A percentile compares a stretch with the other conserved stretches of the same genome.
phyloP scores from a whole-genome alignment of 495 filamentous ascomycete genomes.

The Terfezia boudieri region DNA sequence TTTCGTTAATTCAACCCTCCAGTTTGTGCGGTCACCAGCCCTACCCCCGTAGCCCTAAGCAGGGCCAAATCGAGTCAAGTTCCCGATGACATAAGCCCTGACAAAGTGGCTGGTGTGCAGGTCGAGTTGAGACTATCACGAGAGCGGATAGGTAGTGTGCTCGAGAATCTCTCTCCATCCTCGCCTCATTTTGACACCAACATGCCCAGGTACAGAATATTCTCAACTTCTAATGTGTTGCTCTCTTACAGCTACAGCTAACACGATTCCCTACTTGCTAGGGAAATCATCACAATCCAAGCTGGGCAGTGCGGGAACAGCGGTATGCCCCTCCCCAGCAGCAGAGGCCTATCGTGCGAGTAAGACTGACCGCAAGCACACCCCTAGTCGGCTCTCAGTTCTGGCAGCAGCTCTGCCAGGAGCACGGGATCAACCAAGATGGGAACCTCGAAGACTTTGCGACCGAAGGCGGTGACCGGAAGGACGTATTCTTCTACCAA shows the following conservation, averaged over 20 bases:
- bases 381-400: slow-evolving; percentile 17
- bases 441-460: slow-evolving; percentile 91
- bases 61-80: too few relatives aligned
- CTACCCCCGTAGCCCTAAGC: too few relatives aligned
- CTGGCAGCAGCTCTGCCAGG: slow-evolving; percentile 30
- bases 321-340: slow-evolving; percentile 36
- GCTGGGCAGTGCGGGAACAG: slow-evolving; percentile 99
- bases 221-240: background rate
- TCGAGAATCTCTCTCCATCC: too few relatives aligned
- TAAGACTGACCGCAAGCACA: background rate
- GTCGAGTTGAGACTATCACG: too few relatives aligned
- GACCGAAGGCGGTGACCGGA: slow-evolving; percentile 87
- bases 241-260: background rate
- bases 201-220: background rate
- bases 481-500: slow-evolving; percentile 99
- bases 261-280: slow-evolving; percentile 21
- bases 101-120: too few relatives aligned
- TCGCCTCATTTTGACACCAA: background rate
- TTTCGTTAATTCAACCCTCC: too few relatives aligned
- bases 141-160: too few relatives aligned
- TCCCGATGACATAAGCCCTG: too few relatives aligned
- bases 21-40: too few relatives aligned
- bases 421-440: slow-evolving; percentile 93
- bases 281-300: slow-evolving; percentile 98
- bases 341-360: background rate